Percentiles rank a stretch among this genome's conserved stretches.
These are phyloP conservation scores for Mortierella sp. DNA, from an alignment of 371 early-diverging fungal species.

Conservation along the genomic window DNA sequence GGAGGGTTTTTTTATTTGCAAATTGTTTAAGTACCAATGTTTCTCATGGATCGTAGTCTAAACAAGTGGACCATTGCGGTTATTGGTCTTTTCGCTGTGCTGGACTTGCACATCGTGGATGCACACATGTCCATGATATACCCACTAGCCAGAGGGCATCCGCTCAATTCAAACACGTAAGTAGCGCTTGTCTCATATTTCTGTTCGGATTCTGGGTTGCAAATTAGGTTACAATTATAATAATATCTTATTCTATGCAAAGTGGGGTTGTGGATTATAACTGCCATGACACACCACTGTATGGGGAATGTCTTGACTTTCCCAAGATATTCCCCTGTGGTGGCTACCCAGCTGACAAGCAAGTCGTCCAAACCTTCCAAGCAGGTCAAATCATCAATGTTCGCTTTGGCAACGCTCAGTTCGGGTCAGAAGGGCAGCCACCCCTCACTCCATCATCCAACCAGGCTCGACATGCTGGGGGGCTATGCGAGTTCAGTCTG, in stretches of 20 bases:
- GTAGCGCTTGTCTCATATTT: not conserved
- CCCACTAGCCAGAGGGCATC: constrained; percentile 45
- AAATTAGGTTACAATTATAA: not conserved
- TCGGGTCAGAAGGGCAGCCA: constrained; percentile 30
- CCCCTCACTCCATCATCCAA: constrained; percentile 27
- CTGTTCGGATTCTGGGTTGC: no score
- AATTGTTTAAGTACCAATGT: not conserved
- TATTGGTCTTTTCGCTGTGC: constrained; percentile 2
- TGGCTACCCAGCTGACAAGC: constrained; percentile 44
- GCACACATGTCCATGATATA: constrained; percentile 53
- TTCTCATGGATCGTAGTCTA: not conserved
- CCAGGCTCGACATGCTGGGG: constrained; percentile 46
- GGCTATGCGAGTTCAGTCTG: constrained; percentile 46
- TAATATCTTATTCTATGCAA: no score
- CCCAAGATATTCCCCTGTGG: constrained; percentile 48
- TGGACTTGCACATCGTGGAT: not conserved
- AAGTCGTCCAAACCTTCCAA: constrained; percentile 33
- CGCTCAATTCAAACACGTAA: constrained; percentile 49
- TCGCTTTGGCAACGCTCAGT: constrained; percentile 41
- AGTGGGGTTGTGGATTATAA: constrained; percentile 38
- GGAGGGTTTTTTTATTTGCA: no score
- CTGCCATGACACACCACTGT: constrained; percentile 45
- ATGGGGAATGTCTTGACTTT: constrained; percentile 26
- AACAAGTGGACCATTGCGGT: constrained; percentile 5
- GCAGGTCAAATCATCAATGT: constrained; percentile 48